phyloP scores from a whole-genome alignment of 2,329 filamentous ascomycete species.

The Colletotrichum tamarilloi region DNA sequence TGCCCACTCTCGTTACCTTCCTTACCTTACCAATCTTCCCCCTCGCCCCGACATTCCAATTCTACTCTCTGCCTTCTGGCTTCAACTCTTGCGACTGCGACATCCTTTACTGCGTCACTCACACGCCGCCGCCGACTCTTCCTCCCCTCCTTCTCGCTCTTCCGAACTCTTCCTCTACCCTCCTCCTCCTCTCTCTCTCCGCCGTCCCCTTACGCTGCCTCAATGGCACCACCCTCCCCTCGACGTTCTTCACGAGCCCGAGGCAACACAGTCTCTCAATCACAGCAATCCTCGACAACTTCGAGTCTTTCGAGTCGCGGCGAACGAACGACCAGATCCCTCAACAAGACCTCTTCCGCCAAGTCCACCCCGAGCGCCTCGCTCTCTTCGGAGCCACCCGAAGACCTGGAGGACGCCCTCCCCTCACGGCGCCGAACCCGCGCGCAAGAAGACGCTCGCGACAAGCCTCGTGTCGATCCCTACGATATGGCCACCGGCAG shows the following conservation, averaged over 20 bases:
- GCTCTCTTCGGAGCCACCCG: slow-evolving; percentile 75
- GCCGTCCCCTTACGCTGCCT: slow-evolving; percentile 39
- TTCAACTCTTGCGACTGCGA: slow-evolving; percentile 41
- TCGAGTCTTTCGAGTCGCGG: slow-evolving; percentile 81
- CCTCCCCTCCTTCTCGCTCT: slow-evolving; percentile 41
- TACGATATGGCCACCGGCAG: slow-evolving; percentile 70
- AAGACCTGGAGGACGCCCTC: slow-evolving; percentile 76
- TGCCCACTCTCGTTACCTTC: slow-evolving; percentile 24
- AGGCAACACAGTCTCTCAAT: slow-evolving; percentile 78
- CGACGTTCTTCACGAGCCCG: slow-evolving; percentile 94
- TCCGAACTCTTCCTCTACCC: slow-evolving; percentile 39
- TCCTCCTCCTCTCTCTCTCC: slow-evolving; percentile 20
- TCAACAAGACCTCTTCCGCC: slow-evolving; percentile 78
- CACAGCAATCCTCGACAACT: slow-evolving; percentile 81
- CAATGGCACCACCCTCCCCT: slow-evolving; percentile 74
- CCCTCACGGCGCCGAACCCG: slow-evolving; percentile 84
- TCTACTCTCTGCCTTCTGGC: slow-evolving; percentile 42
- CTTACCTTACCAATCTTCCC: slow-evolving; percentile 36
- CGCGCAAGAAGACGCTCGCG: slow-evolving; percentile 71
- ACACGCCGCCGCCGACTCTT: slow-evolving; percentile 41
- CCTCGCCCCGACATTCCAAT: slow-evolving; percentile 38
- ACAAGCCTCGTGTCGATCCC: slow-evolving; percentile 56
- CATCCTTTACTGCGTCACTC: slow-evolving; percentile 46
- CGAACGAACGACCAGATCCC: slow-evolving; percentile 79
- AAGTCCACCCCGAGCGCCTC: slow-evolving; percentile 82